Conservation (phyloP, 768 basidiomycete species). For the Russula brevipes region DNA sequence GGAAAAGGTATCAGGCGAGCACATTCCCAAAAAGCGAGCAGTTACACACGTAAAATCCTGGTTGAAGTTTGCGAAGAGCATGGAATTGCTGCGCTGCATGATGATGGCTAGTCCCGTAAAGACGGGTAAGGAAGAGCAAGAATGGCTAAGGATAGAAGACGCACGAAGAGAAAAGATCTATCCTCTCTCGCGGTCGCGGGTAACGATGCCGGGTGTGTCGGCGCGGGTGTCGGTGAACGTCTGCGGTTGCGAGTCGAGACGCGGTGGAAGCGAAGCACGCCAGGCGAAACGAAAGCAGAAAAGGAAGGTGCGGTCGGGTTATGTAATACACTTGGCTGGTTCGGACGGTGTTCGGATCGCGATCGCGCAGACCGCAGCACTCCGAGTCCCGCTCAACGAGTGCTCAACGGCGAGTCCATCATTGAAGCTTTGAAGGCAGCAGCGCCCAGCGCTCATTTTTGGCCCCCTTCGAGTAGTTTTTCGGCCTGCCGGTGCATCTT, state of each 20-base stretch:
- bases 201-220: not conserved
- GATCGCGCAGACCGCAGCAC: no score
- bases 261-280: not conserved
- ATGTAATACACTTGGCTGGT: slow-evolving; percentile 1
- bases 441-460: no score
- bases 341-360: no score
- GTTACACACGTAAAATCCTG: slow-evolving; percentile 85
- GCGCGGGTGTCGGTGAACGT: not conserved
- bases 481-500: not conserved
- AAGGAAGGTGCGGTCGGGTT: not conserved
- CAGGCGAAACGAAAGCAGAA: not conserved
- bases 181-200: not conserved
- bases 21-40: not conserved
- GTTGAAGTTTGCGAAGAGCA: slow-evolving; percentile 93
- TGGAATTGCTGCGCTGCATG: slow-evolving; percentile 36
- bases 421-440: no score
- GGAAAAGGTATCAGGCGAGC: slow-evolving; percentile 10
- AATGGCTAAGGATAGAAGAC: not conserved
- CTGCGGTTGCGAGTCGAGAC: slow-evolving; percentile 1
- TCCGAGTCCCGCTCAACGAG: no score
- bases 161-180: not conserved
- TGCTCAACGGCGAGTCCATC: no score
- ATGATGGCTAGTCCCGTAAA: not conserved
- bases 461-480: not conserved
- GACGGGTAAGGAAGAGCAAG: not conserved